Percentiles rank a stretch among this genome's conserved stretches.
These are phyloP conservation scores for Xylariaceae sp. DNA, from an alignment of 2,329 filamentous ascomycete species.

Conservation along the genomic window DNA sequence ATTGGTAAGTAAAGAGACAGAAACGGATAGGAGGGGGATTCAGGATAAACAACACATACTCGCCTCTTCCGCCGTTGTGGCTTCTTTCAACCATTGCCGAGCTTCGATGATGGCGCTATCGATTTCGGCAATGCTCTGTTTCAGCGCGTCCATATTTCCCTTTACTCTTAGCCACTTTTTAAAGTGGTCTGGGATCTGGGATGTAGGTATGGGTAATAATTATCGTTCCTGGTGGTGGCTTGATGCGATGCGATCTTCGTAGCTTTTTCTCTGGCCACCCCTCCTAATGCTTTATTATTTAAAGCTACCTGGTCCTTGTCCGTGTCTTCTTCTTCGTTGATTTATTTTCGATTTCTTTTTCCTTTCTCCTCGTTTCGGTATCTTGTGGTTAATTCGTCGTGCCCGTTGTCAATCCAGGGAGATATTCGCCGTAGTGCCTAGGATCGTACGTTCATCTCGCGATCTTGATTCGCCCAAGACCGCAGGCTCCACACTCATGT, in stretches of 20 bases:
- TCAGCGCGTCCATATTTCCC: constrained; percentile 14
- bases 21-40: neutral
- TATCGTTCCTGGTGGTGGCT: too few relatives aligned
- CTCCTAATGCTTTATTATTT: too few relatives aligned
- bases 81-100: constrained; percentile 17
- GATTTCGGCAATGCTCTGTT: constrained; percentile 16
- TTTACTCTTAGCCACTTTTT: neutral
- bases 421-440: neutral
- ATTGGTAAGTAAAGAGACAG: constrained; percentile 3
- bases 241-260: too few relatives aligned
- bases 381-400: neutral
- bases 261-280: too few relatives aligned
- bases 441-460: constrained; percentile 4
- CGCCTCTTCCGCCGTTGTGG: constrained; percentile 8
- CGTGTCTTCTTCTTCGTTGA: neutral
- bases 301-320: too few relatives aligned
- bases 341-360: neutral
- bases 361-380: neutral
- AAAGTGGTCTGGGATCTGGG: too few relatives aligned
- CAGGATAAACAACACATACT: constrained; percentile 4
- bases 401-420: neutral
- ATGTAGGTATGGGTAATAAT: too few relatives aligned
- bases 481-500: constrained; percentile 11
- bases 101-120: constrained; percentile 18
- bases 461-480: constrained; percentile 7